These are phyloP conservation scores for Cyphellophora attinorum DNA, from an alignment of 2,329 filamentous ascomycete genomes.

Conservation along the genomic window DNA sequence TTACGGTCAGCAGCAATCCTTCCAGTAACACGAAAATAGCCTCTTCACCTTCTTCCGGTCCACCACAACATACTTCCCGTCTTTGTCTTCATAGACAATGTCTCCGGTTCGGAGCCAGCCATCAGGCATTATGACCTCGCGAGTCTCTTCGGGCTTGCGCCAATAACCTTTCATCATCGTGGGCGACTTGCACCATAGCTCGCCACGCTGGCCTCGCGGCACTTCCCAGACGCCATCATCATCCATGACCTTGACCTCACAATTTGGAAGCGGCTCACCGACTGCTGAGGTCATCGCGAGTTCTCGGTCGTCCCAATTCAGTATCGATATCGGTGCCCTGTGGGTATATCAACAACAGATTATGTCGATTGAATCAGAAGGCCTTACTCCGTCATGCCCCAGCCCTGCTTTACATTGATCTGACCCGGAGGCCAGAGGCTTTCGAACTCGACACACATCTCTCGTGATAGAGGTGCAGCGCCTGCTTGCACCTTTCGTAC, in stretches of 20 bases:
- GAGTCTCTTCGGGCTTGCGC: conserved; percentile 46
- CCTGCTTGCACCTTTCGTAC: conserved; percentile 6
- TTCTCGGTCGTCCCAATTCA: no score
- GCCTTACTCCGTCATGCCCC: conserved; percentile 72
- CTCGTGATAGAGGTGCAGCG: conserved; percentile 46
- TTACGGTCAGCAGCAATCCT: not conserved
- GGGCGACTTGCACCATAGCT: conserved; percentile 46
- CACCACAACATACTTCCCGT: conserved; percentile 44
- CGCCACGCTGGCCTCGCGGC: conserved; percentile 17
- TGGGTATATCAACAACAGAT: no score
- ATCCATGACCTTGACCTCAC: conserved; percentile 54
- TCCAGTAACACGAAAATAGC: not conserved
- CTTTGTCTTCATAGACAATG: conserved; percentile 36
- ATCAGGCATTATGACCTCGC: conserved; percentile 39
- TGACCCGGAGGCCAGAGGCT: conserved; percentile 32
- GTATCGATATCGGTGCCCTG: no score
- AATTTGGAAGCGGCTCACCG: conserved; percentile 60
- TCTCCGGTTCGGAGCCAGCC: conserved; percentile 55
- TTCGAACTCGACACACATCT: conserved; percentile 42
- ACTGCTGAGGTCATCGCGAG: conserved; percentile 41
- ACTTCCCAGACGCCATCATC: not conserved
- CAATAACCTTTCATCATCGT: conserved; percentile 53
- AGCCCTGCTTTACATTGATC: conserved; percentile 48
- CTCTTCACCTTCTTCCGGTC: conserved; percentile 51
- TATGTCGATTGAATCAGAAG: no score